Conservation (phyloP, 345 rosid species). For the Eucalyptus pumila region DNA sequence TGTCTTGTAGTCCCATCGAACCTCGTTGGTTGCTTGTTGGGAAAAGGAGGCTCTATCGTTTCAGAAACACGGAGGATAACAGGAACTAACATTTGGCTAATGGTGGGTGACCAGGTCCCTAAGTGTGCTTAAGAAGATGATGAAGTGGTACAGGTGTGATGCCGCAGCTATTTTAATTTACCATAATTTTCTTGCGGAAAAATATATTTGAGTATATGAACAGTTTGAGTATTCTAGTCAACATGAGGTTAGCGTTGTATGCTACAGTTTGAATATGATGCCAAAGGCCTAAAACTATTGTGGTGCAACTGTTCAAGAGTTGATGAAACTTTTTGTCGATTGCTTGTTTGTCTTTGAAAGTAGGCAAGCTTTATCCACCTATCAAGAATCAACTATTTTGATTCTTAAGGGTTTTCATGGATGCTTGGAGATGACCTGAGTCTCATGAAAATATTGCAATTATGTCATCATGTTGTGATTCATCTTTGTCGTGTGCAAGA, state of each 20-base stretch:
- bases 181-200: not conserved
- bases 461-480: not conserved
- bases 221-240: not conserved
- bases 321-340: not conserved
- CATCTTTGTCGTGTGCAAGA: not conserved
- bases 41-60: slow-evolving; percentile 66
- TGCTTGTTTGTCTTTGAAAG: not conserved
- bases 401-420: not conserved
- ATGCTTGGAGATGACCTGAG: not conserved
- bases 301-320: not conserved
- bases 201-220: not conserved
- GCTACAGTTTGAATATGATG: not conserved
- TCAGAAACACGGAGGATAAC: slow-evolving; percentile 72
- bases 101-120: slow-evolving; percentile 41
- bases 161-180: not conserved
- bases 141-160: slow-evolving; percentile 74
- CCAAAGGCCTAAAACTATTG: not conserved
- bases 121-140: slow-evolving; percentile 55
- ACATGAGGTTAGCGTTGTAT: not conserved
- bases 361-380: not conserved
- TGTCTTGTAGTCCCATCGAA: slow-evolving; percentile 67
- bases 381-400: not conserved
- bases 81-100: slow-evolving; percentile 42
- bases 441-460: not conserved
- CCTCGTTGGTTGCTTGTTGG: slow-evolving; percentile 80